Evolutionary conservation across 257 asterid species (phyloP).

Genomic region (Capsicum rhomboideum): DNA sequence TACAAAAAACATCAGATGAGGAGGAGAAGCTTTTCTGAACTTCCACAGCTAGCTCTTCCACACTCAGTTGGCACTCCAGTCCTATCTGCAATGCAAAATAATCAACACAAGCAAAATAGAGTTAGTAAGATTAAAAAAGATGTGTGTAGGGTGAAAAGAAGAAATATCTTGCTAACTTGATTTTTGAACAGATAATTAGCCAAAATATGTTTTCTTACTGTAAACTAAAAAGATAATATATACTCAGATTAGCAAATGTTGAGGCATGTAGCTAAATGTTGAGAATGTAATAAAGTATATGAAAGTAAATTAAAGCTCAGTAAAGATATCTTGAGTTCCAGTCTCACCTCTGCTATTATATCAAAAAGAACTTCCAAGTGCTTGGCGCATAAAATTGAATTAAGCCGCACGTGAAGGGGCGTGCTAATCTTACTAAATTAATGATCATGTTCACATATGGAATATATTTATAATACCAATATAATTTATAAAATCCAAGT

Average conservation of each 20-base stretch:
- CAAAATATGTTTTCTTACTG: too few species aligned
- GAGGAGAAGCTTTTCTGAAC: conserved; percentile 74
- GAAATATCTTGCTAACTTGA: background rate
- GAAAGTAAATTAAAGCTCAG: too few species aligned
- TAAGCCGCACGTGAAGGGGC: background rate
- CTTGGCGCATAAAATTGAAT: background rate
- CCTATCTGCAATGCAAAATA: conserved; percentile 50
- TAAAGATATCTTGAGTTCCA: background rate
- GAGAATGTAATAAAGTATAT: background rate
- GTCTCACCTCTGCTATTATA: background rate
- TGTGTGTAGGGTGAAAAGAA: background rate
- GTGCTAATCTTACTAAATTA: background rate
- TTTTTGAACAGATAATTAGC: background rate
- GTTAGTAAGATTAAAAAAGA: background rate
- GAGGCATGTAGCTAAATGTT: too few species aligned
- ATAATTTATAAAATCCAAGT: too few species aligned
- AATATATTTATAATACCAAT: background rate
- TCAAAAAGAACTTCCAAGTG: background rate
- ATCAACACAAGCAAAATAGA: background rate
- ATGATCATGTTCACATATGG: background rate
- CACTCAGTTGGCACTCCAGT: conserved; percentile 80
- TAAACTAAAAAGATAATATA: too few species aligned
- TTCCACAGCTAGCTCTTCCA: conserved; percentile 81
- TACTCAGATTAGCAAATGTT: too few species aligned
- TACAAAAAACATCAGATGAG: conserved; percentile 13